Conservation (phyloP, 2,329 filamentous ascomycete species). For the Penicillium glabrum region DNA sequence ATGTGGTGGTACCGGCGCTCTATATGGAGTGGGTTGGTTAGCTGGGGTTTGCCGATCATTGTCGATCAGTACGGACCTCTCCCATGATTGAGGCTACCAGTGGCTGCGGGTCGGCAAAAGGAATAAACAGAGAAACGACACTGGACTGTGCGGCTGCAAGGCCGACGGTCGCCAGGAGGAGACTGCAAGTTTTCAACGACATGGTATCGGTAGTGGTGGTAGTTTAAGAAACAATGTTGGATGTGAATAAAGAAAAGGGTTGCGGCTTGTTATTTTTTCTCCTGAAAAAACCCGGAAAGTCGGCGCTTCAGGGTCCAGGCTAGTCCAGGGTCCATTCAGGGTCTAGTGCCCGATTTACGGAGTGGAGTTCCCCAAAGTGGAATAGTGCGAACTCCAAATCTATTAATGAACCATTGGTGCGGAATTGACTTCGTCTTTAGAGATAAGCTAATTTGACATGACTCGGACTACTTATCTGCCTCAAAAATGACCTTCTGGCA, state of each 20-base stretch:
- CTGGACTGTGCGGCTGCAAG: constrained; percentile 18
- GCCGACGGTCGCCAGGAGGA: constrained; percentile 17
- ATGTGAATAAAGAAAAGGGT: background rate
- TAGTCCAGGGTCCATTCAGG: background rate
- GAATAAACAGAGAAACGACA: constrained; percentile 28
- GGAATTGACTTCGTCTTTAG: background rate
- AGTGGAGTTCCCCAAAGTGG: background rate
- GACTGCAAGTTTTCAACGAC: constrained; percentile 8
- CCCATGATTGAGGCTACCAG: constrained; percentile 27
- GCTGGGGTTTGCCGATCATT: background rate
- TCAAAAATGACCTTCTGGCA: constrained; percentile 70
- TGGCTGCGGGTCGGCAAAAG: constrained; percentile 21
- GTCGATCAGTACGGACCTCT: constrained; percentile 15
- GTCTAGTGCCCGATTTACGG: background rate
- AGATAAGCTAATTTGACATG: background rate
- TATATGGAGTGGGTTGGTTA: background rate
- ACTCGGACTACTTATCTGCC: constrained; percentile 32
- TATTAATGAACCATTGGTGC: background rate
- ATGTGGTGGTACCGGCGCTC: constrained; percentile 27
- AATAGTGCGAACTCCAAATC: background rate
- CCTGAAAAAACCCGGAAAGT: background rate
- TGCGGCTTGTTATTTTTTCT: background rate
- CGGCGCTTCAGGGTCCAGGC: background rate
- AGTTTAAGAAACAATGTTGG: background rate
- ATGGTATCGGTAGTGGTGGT: constrained; percentile 4